These are phyloP conservation scores for Luvunga scandens DNA, from an alignment of 345 rosid species.

Conservation along the genomic window DNA sequence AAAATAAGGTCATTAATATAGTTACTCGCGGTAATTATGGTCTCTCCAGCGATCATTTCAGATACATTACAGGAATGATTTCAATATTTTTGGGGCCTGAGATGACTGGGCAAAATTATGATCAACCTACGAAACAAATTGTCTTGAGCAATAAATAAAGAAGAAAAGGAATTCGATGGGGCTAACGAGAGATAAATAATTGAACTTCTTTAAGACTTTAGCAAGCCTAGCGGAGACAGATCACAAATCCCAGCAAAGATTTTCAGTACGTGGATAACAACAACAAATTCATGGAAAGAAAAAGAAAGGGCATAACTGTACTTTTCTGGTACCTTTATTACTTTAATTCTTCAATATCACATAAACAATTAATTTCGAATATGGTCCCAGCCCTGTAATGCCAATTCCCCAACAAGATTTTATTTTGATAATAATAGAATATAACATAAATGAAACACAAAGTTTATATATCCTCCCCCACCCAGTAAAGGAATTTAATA, in stretches of 20 bases:
- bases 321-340: slow-evolving; percentile 24
- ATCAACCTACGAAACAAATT: background rate
- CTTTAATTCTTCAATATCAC: background rate
- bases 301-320: slow-evolving; percentile 6
- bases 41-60: too few species aligned
- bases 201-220: slow-evolving; percentile 5
- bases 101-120: background rate
- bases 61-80: too few species aligned
- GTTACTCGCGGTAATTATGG: too few species aligned
- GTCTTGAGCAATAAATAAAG: background rate
- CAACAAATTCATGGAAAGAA: slow-evolving; percentile 1
- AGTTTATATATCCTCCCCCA: slow-evolving; percentile 12
- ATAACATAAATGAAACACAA: background rate
- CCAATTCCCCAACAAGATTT: slow-evolving; percentile 28
- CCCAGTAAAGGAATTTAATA: slow-evolving; percentile 3
- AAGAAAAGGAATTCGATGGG: background rate
- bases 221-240: slow-evolving; percentile 2
- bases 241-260: background rate
- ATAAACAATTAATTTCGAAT: slow-evolving; percentile 16
- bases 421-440: background rate
- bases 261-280: slow-evolving; percentile 3
- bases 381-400: slow-evolving; percentile 28
- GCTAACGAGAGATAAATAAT: background rate
- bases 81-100: too few species aligned
- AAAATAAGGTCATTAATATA: too few species aligned